These are phyloP conservation scores for Annulohypoxylon moriforme DNA, from an alignment of 495 filamentous ascomycete species.

Conservation along the genomic window DNA sequence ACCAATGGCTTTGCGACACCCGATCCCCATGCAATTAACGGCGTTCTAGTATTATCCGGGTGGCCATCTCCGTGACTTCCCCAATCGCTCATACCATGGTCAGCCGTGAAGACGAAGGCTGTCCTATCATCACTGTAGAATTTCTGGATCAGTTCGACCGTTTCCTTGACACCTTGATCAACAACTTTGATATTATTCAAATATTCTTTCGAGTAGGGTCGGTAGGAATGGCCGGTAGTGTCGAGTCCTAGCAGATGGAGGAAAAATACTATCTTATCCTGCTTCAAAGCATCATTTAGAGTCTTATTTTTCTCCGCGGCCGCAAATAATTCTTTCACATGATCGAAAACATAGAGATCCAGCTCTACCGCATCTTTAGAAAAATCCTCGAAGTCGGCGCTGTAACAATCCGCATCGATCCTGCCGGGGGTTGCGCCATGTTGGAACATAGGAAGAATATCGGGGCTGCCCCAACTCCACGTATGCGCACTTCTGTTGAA, in stretches of 20 bases:
- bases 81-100: slow-evolving; percentile 99
- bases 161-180: slow-evolving; percentile 85
- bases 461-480: slow-evolving; percentile 99
- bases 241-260: slow-evolving; percentile 96
- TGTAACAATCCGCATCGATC: slow-evolving; percentile 86
- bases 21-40: slow-evolving; percentile 93
- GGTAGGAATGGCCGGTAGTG: slow-evolving; percentile 86
- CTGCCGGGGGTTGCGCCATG: slow-evolving; percentile 88
- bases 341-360: slow-evolving; percentile 96
- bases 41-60: slow-evolving; percentile 96
- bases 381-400: slow-evolving; percentile 88
- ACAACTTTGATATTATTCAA: slow-evolving; percentile 94
- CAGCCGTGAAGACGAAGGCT: slow-evolving; percentile 95
- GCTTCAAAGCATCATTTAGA: slow-evolving; percentile 75
- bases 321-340: slow-evolving; percentile 85
- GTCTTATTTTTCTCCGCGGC: slow-evolving; percentile 80
- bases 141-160: slow-evolving; percentile 81
- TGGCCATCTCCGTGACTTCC: slow-evolving; percentile 98
- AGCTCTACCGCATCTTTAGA: slow-evolving; percentile 81
- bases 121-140: slow-evolving; percentile 95
- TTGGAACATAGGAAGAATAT: slow-evolving; percentile 98
- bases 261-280: slow-evolving; percentile 95
- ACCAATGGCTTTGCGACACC: slow-evolving; percentile 82
- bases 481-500: slow-evolving; percentile 97
- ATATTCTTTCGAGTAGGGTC: slow-evolving; percentile 97